Conservation (phyloP, 1,284 basidiomycete species). For the Sporisorium graminicola region DNA sequence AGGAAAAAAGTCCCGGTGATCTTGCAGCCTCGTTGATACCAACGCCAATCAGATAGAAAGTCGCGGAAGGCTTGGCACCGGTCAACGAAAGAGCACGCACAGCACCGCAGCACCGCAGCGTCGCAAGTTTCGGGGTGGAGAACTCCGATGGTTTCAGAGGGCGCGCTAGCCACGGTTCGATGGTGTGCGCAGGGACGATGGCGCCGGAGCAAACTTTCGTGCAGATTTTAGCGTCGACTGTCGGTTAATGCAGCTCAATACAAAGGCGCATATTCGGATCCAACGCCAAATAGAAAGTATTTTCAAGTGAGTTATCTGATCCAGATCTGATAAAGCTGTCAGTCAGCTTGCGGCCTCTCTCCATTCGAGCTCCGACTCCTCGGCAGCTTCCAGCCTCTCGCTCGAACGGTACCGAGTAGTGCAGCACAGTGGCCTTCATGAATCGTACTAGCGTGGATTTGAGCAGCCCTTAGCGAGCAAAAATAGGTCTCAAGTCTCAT, state of each 20-base stretch:
- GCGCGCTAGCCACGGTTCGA: not conserved
- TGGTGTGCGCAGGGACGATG: not conserved
- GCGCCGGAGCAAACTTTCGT: not conserved
- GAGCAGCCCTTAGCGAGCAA: too few species aligned
- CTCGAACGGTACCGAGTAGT: not conserved
- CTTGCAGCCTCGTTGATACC: too few species aligned
- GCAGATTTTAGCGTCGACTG: not conserved
- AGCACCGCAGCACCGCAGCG: not conserved
- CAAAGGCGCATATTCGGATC: not conserved
- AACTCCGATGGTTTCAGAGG: not conserved
- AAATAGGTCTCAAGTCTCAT: not conserved
- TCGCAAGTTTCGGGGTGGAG: not conserved
- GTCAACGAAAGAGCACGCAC: not conserved
- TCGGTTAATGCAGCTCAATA: slow-evolving; percentile 1
- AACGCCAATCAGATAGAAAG: not conserved
- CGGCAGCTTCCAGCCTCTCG: not conserved
- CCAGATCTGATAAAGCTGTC: not conserved
- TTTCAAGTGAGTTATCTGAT: too few species aligned
- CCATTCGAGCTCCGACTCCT: not conserved
- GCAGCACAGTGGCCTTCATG: too few species aligned
- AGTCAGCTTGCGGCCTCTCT: not conserved
- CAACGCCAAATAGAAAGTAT: not conserved
- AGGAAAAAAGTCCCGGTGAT: too few species aligned
- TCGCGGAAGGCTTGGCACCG: not conserved
- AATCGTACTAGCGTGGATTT: too few species aligned